phyloP scores from a whole-genome alignment of 768 basidiomycete species.

The Leucogyrophana mollusca region DNA sequence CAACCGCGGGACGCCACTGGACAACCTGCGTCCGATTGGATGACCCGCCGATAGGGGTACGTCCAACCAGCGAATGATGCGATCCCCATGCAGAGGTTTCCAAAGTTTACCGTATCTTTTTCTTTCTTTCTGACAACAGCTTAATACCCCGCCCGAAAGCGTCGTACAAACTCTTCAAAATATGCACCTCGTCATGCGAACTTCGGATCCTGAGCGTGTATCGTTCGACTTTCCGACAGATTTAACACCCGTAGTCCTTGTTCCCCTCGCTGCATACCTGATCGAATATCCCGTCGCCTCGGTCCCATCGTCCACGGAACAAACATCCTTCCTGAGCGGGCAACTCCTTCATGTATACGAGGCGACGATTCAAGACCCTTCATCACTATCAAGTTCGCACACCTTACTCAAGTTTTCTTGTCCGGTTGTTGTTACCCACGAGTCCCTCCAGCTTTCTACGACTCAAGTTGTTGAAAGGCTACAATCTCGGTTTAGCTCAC shows the following conservation, averaged over 20 bases:
- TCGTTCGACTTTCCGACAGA: slow-evolving; percentile 29
- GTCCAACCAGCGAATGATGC: neutral
- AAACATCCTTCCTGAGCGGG: slow-evolving; percentile 41
- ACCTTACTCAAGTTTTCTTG: slow-evolving; percentile 58
- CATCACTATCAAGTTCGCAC: slow-evolving; percentile 19
- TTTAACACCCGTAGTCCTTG: slow-evolving; percentile 24
- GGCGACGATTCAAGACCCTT: slow-evolving; percentile 9
- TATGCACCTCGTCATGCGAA: slow-evolving; percentile 5
- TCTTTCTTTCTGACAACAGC: slow-evolving; percentile 11
- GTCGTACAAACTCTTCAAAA: slow-evolving; percentile 14
- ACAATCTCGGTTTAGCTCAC: slow-evolving; percentile 29
- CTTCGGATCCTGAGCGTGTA: slow-evolving; percentile 5
- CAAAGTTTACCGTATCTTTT: neutral
- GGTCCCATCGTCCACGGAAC: slow-evolving; percentile 40
- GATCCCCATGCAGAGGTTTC: neutral
- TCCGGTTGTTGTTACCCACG: slow-evolving; percentile 31
- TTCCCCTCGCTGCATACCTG: slow-evolving; percentile 58
- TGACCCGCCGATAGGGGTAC: slow-evolving; percentile 17
- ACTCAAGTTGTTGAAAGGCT: slow-evolving; percentile 30
- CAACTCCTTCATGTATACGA: slow-evolving; percentile 53
- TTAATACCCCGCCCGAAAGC: slow-evolving; percentile 6
- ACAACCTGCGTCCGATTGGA: slow-evolving; percentile 21
- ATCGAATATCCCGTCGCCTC: slow-evolving; percentile 64
- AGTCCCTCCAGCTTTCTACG: slow-evolving; percentile 13
- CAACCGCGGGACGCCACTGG: slow-evolving; percentile 8